Evolutionary conservation across 1,284 basidiomycete species (phyloP).

Genomic region (Phlebopus sp.): DNA sequence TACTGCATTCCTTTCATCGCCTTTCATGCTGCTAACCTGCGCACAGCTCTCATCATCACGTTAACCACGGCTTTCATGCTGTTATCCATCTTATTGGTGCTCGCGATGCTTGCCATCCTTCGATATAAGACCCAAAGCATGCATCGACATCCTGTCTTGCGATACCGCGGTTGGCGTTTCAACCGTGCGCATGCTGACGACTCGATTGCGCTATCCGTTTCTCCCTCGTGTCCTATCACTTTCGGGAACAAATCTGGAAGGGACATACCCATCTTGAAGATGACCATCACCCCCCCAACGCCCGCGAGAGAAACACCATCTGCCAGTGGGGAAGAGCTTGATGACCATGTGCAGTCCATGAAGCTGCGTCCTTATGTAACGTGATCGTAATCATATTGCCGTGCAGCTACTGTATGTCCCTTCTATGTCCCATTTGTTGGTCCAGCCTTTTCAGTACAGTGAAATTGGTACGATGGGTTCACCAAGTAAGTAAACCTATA

Average conservation of each 20-base stretch:
- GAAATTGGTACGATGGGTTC: no score
- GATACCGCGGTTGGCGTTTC: background rate
- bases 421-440: no score
- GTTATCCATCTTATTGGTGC: background rate
- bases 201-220: background rate
- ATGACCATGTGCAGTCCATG: background rate
- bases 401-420: no score
- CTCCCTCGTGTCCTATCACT: slow-evolving; percentile 7
- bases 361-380: background rate
- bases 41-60: background rate
- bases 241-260: background rate
- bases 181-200: background rate
- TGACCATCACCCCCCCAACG: slow-evolving; percentile 10
- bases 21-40: background rate
- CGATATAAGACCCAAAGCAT: background rate
- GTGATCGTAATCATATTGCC: background rate
- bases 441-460: no score
- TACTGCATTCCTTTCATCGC: background rate
- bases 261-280: background rate
- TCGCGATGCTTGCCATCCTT: slow-evolving; percentile 2
- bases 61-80: background rate
- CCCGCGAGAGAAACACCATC: slow-evolving; percentile 1
- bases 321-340: background rate
- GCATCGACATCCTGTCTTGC: background rate
- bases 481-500: no score